Conservation (phyloP, 345 rosid genomes). For the Gynandropsis gynandra region DNA sequence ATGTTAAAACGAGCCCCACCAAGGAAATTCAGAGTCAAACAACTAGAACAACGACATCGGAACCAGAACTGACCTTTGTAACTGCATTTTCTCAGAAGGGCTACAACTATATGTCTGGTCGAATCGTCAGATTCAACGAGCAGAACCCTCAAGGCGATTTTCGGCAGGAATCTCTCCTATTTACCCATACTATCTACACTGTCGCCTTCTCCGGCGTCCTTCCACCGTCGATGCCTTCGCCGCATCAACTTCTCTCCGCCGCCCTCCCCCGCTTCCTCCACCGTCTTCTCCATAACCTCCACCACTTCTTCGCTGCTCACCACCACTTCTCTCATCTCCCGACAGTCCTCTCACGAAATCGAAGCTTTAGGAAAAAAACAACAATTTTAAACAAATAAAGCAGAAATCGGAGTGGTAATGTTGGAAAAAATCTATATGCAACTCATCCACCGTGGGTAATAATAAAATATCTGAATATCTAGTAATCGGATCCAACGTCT, state of each 20-base stretch:
- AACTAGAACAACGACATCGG: not conserved
- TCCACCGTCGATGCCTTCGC: constrained; percentile 17
- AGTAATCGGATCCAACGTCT: constrained; percentile 30
- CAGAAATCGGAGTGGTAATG: constrained; percentile 9
- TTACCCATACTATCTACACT: constrained; percentile 33
- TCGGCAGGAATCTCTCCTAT: constrained; percentile 70
- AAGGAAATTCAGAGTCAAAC: not conserved
- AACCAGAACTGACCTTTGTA: constrained; percentile 54
- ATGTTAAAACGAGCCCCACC: constrained; percentile 1
- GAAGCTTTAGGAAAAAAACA: constrained; percentile 6
- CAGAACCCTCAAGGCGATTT: constrained; percentile 60
- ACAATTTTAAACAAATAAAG: constrained; percentile 3
- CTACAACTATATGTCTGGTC: constrained; percentile 77
- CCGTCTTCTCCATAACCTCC: constrained; percentile 19
- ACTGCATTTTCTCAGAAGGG: constrained; percentile 80
- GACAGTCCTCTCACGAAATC: not conserved
- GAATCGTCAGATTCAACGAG: constrained; percentile 94
- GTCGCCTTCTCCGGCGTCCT: constrained; percentile 19
- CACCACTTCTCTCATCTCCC: constrained; percentile 38
- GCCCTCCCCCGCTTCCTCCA: constrained; percentile 14
- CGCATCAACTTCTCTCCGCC: constrained; percentile 23
- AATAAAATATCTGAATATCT: constrained; percentile 37
- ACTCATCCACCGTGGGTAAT: not conserved
- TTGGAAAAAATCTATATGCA: constrained; percentile 11
- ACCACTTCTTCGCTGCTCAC: constrained; percentile 34